Evolutionary conservation across 768 basidiomycete species (phyloP), one percentile per base, ranked within the genome.

Genomic region (Cystobasidium tubakii): DNA sequence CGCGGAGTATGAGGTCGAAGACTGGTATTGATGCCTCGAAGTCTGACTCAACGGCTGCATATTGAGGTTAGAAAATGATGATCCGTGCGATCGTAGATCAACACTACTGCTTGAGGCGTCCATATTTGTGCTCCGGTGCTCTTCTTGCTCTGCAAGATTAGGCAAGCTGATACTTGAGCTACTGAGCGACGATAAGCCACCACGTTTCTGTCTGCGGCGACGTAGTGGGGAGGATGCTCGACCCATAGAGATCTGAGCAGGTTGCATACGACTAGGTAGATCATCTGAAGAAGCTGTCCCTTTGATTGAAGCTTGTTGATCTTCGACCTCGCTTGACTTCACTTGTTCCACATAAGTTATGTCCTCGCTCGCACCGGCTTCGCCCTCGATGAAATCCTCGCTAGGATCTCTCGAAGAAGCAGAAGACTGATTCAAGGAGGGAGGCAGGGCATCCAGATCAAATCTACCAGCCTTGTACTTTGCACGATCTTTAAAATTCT

Each of bases 401-500:
- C 46, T 50, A 17, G 46, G 46, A 50, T 21, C 46, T 50, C 46
- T 15, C 21, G 46, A 50, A 50, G 46, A 50, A 17, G 46, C n/a
- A 9, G 46, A 50, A 50, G 46, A 50, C 46, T 15, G n/a, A 15
- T 17, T 50, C 21, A 50, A 50, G 21, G 46, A 50, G n/a, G 46
- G 46, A 27, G 57, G 33, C 6, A 21, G 10, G 13, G 69, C 50
- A 29, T 57, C 53, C 36, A 60, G 29, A 31, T 23, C 23, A 31
- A 71, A 71, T 60, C 27, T 39, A 13, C 69, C 69, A 15, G 31
- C 29, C 21, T 36, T 23, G 55, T 71, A 71, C 21, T 53, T 53
- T 13, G 34, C 33, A 3, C 69, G 50, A 2, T 71, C 69, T 42
- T 71, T 71, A 54, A 57, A 71, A 33, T 71, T 71, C n/a, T 71